A percentile compares a stretch with the other conserved stretches of the same genome.
These are phyloP conservation scores for Camellia lanceoleosa DNA, from an alignment of 148 eudicot genomes.

Conservation along the genomic window DNA sequence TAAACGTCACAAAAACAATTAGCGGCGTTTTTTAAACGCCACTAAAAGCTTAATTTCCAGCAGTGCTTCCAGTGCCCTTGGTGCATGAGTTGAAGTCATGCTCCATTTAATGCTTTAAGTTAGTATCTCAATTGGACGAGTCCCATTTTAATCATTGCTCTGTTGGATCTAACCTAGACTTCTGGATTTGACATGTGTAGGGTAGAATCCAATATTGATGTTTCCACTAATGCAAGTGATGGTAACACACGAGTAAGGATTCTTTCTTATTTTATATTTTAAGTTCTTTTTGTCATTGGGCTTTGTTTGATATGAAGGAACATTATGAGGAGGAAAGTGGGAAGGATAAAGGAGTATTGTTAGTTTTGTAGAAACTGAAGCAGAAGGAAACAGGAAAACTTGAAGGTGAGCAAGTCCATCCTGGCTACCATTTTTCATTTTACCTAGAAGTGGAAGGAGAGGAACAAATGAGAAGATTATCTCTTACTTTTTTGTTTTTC, in stretches of 20 bases:
- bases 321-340: too few species aligned
- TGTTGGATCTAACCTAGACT: background rate
- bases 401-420: background rate
- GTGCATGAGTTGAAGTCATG: background rate
- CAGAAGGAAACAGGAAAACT: background rate
- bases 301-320: background rate
- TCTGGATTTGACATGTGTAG: constrained; percentile 18
- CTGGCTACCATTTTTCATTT: background rate
- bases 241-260: constrained; percentile 42
- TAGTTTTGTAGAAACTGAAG: background rate
- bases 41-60: too few species aligned
- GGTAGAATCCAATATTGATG: constrained; percentile 45
- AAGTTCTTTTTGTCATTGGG: background rate
- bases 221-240: constrained; percentile 44
- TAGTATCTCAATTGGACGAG: background rate
- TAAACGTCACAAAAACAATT: too few species aligned
- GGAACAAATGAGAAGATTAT: background rate
- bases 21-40: too few species aligned
- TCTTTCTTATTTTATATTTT: background rate
- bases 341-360: too few species aligned
- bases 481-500: background rate
- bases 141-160: background rate
- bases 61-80: background rate
- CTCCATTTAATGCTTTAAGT: background rate
- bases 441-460: background rate